Base-by-base conservation (phyloP, 2,329 filamentous ascomycete species). In the Exophiala mesophila region DNA sequence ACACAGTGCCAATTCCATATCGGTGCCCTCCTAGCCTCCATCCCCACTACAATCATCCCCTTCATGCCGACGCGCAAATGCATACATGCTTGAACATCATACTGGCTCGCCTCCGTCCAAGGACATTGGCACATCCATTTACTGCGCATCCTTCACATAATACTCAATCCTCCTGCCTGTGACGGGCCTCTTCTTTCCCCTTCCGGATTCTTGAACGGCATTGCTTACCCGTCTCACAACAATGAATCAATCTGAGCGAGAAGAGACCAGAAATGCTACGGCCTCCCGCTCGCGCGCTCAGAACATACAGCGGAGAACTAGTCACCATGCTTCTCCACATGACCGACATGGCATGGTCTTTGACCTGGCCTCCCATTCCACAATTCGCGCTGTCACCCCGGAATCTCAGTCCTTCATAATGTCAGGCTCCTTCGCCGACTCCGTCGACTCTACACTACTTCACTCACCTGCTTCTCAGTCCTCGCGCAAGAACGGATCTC, bases 321-420 rank as follows among this genome's bases (percentile, higher is more conserved):
- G 50, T 34, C 37, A 41, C 19, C 47, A 47, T 13, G 37, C 34
- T 29, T 50, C 50, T 17, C 46, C 47, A 15, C 49, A 52, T 20
- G 52, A 54, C 21, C 44, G 53, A 17, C 51, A 54, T 51, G 52
- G 47, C 15, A 48, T 36, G 28, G 39, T 54, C 7, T 53, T 53
- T 30, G 69, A 71, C 49, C 67, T 58, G 42, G 67, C 70, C 48
- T 62, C 61, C 45, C 66, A 68, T 34, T 60, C 59, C 16, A 64
- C 64, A 29, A 69, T 71, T 44, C 65, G 68, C 49, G 64, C 68
- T 12, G 67, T 70, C 45, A 71, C 67, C 13, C 69, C 69, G 32
- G 70, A 72, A 47, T 63, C 66, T 29, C 47, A 24, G 19, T 15
- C 20, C 19, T 15, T n/a, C 10, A 24, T 18, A 47, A 34, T 56